Evolutionary conservation across 2,329 filamentous ascomycete genomes (phyloP).

Genomic region (Aspergillus ochraceoroseus): DNA sequence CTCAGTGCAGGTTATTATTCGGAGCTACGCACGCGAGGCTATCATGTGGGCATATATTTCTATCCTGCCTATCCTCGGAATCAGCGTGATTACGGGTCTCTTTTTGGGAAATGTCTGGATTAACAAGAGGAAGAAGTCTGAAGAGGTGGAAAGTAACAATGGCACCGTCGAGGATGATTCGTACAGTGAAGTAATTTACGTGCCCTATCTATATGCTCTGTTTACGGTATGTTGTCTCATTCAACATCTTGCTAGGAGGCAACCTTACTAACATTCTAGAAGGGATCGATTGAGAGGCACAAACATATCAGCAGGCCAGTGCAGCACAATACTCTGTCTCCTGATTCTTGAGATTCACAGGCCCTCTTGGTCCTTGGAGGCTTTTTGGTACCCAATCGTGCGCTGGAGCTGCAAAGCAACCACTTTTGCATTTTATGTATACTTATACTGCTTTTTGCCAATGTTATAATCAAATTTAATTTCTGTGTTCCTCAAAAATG

Average conservation of each 20-base stretch:
- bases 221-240: constrained; percentile 22
- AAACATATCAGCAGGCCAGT: constrained; percentile 24
- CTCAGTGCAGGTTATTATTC: constrained; percentile 37
- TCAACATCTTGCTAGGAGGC: not conserved
- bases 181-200: constrained; percentile 31
- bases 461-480: too few relatives aligned
- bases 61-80: constrained; percentile 55
- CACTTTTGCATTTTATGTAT: too few relatives aligned
- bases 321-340: too few relatives aligned
- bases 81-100: constrained; percentile 44
- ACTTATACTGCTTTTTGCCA: too few relatives aligned
- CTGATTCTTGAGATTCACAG: constrained; percentile 2
- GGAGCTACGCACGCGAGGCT: constrained; percentile 49
- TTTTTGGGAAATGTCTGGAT: constrained; percentile 53
- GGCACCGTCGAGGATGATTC: constrained; percentile 4
- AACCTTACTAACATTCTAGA: not conserved
- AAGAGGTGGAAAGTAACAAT: constrained; percentile 6
- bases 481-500: too few relatives aligned
- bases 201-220: constrained; percentile 32
- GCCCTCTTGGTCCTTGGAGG: too few relatives aligned
- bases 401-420: too few relatives aligned
- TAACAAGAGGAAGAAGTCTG: constrained; percentile 21
- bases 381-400: too few relatives aligned
- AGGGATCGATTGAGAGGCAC: constrained; percentile 26
- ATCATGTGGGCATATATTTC: constrained; percentile 63